phyloP scores from a whole-genome alignment of 75 land plant genomes.

The Pinus taeda region DNA sequence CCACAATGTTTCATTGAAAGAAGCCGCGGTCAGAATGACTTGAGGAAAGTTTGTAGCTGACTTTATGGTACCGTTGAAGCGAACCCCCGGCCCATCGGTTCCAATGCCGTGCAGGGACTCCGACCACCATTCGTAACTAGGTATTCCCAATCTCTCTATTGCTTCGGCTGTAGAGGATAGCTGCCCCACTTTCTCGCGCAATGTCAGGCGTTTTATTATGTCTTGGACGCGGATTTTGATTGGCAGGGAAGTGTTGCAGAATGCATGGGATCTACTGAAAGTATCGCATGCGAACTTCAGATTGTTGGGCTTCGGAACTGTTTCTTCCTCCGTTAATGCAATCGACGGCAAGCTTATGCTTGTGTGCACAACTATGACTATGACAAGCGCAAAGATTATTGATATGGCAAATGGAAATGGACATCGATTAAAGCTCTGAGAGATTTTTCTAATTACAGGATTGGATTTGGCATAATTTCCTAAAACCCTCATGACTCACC shows the following conservation, averaged over 20 bases:
- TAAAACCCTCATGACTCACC: too few relatives aligned
- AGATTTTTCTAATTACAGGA: too few relatives aligned
- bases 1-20: constrained; percentile 67
- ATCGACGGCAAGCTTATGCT: too few relatives aligned
- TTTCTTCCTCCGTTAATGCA: too few relatives aligned
- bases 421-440: too few relatives aligned
- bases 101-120: constrained; percentile 91
- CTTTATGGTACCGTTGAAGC: constrained; percentile 49
- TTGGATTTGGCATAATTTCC: too few relatives aligned
- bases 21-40: constrained; percentile 57
- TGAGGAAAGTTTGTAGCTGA: constrained; percentile 73
- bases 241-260: constrained; percentile 14
- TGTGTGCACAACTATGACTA: too few relatives aligned
- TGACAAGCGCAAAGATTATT: too few relatives aligned
- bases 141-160: constrained; percentile 65
- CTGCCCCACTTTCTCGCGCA: constrained; percentile 67
- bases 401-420: too few relatives aligned
- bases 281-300: too few relatives aligned
- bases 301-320: too few relatives aligned
- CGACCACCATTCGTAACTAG: constrained; percentile 92
- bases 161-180: constrained; percentile 52
- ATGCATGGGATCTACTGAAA: too few relatives aligned
- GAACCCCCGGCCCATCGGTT: constrained; percentile 78
- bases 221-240: constrained; percentile 43
- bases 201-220: constrained; percentile 68